phyloP scores from a whole-genome alignment of 176 grass and related monocot species.

The Cymbopogon citratus region DNA sequence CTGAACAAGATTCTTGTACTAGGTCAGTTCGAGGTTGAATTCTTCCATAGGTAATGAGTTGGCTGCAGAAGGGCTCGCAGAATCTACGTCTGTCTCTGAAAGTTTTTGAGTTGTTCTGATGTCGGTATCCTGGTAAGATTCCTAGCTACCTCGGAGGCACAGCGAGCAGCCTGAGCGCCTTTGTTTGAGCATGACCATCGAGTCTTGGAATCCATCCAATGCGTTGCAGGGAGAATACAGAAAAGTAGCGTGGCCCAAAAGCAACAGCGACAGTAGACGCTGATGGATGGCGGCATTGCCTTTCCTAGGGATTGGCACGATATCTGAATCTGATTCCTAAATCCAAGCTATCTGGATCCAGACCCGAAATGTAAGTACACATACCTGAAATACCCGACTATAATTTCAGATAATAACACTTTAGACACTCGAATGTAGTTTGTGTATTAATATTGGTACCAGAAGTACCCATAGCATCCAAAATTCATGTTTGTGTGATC shows the following conservation, averaged over 20 bases:
- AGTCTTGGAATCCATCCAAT: neutral
- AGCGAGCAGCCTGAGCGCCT: neutral
- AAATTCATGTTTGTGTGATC: neutral
- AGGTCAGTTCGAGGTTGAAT: neutral
- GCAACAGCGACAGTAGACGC: neutral
- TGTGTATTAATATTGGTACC: neutral
- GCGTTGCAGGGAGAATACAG: neutral
- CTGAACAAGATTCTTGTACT: neutral
- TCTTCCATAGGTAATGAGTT: constrained; percentile 10
- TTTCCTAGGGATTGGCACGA: neutral
- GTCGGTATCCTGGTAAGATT: constrained; percentile 16
- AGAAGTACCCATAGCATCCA: neutral
- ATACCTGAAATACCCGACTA: neutral
- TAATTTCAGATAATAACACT: neutral
- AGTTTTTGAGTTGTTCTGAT: constrained; percentile 15
- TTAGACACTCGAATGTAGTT: too few relatives aligned
- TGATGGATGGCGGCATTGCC: neutral
- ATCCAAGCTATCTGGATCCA: neutral
- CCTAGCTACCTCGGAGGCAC: constrained; percentile 7
- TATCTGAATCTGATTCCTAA: neutral
- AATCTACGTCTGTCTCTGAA: neutral
- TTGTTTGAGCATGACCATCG: neutral
- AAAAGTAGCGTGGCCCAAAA: neutral
- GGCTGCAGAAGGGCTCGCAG: neutral
- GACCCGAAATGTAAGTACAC: neutral